phyloP scores from a whole-genome alignment of 495 filamentous ascomycete genomes.

The Astrocystis sublimbata region DNA sequence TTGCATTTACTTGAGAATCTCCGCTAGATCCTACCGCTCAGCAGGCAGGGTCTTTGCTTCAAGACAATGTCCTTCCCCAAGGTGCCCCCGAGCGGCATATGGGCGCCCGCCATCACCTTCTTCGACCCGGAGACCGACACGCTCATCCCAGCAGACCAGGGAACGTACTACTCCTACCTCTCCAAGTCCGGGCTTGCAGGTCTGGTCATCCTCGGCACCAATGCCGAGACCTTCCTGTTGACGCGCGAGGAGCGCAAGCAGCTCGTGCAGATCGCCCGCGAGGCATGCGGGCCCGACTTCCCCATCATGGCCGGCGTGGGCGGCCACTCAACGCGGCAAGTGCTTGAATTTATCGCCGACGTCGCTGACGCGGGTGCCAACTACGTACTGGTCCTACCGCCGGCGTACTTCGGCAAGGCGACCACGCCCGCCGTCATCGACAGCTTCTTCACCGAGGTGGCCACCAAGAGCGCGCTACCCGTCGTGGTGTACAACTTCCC shows the following conservation, averaged over 20 bases:
- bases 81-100: conserved; percentile 45
- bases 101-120: conserved; percentile 51
- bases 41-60: neutral
- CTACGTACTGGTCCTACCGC: conserved; percentile 62
- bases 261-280: conserved; percentile 54
- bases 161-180: conserved; percentile 59
- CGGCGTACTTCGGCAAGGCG: conserved; percentile 64
- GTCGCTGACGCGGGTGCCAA: conserved; percentile 59
- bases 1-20: too few relatives aligned
- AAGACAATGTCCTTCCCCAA: conserved; percentile 27
- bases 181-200: conserved; percentile 56
- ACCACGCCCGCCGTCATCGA: conserved; percentile 59
- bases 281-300: conserved; percentile 50
- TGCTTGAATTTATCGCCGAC: conserved; percentile 59
- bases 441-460: conserved; percentile 62
- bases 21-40: too few relatives aligned
- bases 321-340: conserved; percentile 65
- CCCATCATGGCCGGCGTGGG: conserved; percentile 65
- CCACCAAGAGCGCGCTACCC: conserved; percentile 50
- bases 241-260: conserved; percentile 59
- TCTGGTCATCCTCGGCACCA: conserved; percentile 63
- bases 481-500: conserved; percentile 74
- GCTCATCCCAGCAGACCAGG: conserved; percentile 50
- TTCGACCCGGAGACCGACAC: conserved; percentile 56
- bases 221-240: conserved; percentile 66